phyloP scores from a whole-genome alignment of 257 asterid species.

The Nicotiana attenuata region DNA sequence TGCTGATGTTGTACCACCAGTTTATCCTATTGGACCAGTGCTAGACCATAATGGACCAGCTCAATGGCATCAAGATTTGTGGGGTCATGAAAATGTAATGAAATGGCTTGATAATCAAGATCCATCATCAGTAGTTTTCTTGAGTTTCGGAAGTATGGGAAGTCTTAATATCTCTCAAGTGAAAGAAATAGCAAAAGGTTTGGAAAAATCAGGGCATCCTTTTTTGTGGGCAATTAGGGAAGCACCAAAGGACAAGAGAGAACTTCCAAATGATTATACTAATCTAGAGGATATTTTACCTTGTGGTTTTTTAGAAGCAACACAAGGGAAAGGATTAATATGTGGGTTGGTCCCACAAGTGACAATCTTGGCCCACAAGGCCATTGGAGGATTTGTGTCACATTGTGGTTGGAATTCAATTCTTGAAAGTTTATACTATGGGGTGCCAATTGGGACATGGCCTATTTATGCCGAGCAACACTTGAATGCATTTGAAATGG shows the following conservation, averaged over 20 bases:
- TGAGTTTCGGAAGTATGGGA: conserved; percentile 20
- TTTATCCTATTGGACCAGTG: conserved; percentile 19
- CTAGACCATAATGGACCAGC: conserved; percentile 14
- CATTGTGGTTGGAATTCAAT: conserved; percentile 25
- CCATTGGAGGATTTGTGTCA: conserved; percentile 22
- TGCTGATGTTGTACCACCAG: conserved; percentile 5
- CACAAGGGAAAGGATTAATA: conserved; percentile 8
- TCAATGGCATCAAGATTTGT: conserved; percentile 1
- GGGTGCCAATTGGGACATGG: conserved; percentile 22
- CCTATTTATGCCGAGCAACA: conserved; percentile 24
- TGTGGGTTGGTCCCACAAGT: conserved; percentile 25
- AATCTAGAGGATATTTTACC: conserved; percentile 6
- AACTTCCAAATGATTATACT: neutral
- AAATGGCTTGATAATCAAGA: conserved; percentile 18
- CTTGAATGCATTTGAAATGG: conserved; percentile 21
- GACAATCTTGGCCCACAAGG: conserved; percentile 14
- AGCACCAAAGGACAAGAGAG: neutral
- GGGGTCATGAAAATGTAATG: conserved; percentile 12
- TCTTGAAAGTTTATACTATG: conserved; percentile 12
- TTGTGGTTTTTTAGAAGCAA: conserved; percentile 6
- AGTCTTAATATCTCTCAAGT: neutral
- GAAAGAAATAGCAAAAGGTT: conserved; percentile 4
- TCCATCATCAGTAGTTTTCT: conserved; percentile 10
- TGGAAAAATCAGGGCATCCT: conserved; percentile 9
- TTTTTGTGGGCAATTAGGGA: conserved; percentile 20